Evolutionary conservation across 2,329 filamentous ascomycete genomes (phyloP).

Genomic region (Nemania serpens): DNA sequence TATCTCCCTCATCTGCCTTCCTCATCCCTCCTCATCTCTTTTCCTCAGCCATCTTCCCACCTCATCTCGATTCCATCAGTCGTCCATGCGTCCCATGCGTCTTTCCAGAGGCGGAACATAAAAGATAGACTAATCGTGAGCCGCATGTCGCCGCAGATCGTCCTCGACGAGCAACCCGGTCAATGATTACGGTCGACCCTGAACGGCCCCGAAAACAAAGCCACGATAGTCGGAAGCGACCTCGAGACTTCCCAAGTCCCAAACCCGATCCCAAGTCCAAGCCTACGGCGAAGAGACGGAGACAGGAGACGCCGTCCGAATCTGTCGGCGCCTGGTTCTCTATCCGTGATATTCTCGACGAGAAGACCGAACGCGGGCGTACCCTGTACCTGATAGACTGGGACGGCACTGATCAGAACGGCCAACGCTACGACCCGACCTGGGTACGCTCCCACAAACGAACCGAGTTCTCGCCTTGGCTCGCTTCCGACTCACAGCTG

Average conservation of each 20-base stretch:
- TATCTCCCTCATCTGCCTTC: too few relatives aligned
- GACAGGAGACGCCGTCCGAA: background rate
- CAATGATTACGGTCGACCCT: conserved; percentile 33
- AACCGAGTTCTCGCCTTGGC: background rate
- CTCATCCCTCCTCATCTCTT: background rate
- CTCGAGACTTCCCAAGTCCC: conserved; percentile 10
- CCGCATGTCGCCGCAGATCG: conserved; percentile 28
- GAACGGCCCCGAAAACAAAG: conserved; percentile 14
- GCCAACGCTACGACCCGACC: conserved; percentile 51
- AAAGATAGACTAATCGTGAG: conserved; percentile 31
- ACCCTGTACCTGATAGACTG: conserved; percentile 60
- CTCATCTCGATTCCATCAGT: background rate
- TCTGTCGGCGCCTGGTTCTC: conserved; percentile 34
- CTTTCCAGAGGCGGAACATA: background rate
- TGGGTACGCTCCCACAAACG: conserved; percentile 52
- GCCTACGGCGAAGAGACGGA: conserved; percentile 16
- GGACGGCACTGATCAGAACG: conserved; percentile 55
- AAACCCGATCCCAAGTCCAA: background rate
- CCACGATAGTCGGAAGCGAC: conserved; percentile 10
- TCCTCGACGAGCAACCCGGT: conserved; percentile 28
- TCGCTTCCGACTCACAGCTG: conserved; percentile 12
- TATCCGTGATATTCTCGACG: conserved; percentile 46
- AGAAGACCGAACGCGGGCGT: conserved; percentile 40
- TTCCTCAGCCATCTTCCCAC: background rate
- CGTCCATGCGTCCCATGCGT: background rate